Evolutionary conservation across 208 protist species (phyloP).

Genomic region (Leishmania tropica): DNA sequence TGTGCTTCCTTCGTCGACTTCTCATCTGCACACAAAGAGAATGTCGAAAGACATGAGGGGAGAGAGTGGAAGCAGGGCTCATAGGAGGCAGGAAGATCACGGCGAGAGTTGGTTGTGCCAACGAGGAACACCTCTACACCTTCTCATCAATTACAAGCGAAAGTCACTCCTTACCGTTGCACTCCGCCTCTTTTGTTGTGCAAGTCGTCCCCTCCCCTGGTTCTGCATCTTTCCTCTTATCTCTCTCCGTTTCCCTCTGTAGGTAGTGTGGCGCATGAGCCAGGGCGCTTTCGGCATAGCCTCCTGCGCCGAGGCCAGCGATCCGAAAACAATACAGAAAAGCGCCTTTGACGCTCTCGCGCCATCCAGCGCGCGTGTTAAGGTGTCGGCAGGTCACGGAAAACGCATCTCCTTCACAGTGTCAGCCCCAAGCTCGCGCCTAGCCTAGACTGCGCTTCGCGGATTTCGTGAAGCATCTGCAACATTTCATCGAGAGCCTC

Average conservation of each 20-base stretch:
- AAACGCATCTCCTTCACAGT: conserved; percentile 3
- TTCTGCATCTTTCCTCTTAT: background rate
- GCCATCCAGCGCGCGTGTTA: background rate
- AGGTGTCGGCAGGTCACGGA: background rate
- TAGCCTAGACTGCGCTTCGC: conserved; percentile 23
- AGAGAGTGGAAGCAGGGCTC: background rate
- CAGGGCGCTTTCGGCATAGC: background rate
- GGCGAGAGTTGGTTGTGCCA: background rate
- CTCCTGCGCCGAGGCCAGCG: background rate
- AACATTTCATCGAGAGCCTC: conserved; percentile 29
- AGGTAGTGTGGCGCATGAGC: conserved; percentile 2
- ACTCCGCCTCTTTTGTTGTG: background rate
- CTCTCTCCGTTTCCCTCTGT: background rate
- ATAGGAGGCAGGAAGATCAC: background rate
- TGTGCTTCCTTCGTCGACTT: background rate
- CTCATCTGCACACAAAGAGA: background rate
- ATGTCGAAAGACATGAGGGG: background rate
- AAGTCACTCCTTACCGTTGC: background rate
- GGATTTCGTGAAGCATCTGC: conserved; percentile 18
- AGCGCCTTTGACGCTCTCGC: background rate
- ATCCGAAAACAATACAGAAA: background rate
- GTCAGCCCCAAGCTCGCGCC: conserved; percentile 2
- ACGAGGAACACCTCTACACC: background rate
- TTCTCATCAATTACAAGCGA: background rate
- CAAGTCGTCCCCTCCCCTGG: background rate